phyloP scores from a whole-genome alignment of 176 grass and related monocot species.

The Oropetium thomaeum region DNA sequence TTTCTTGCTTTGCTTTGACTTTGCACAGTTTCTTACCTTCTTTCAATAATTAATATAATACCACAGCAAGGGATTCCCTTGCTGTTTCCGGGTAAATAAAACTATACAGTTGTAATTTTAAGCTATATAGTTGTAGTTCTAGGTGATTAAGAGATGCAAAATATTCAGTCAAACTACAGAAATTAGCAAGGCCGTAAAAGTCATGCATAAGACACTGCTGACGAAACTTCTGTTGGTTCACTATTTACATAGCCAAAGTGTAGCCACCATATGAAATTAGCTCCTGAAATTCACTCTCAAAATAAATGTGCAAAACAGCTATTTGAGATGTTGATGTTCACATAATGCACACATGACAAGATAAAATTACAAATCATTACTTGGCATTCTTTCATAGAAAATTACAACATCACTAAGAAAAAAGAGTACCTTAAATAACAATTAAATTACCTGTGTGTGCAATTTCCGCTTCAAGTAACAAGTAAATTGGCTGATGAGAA shows the following conservation, averaged over 20 bases:
- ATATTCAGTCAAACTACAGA: background rate
- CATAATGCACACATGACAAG: background rate
- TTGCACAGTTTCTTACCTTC: too few species aligned
- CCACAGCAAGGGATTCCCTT: too few species aligned
- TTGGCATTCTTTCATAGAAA: constrained; percentile 21
- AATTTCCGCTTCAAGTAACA: constrained; percentile 96
- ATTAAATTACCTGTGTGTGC: constrained; percentile 65
- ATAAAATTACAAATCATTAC: background rate
- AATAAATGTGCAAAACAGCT: constrained; percentile 5
- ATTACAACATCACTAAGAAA: background rate
- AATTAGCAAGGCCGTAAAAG: background rate
- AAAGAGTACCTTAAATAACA: background rate
- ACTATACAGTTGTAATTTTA: background rate
- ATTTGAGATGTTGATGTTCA: constrained; percentile 3
- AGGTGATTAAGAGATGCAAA: background rate
- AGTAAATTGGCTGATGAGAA: constrained; percentile 93
- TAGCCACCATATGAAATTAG: background rate
- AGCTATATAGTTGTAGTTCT: background rate
- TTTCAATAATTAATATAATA: too few species aligned
- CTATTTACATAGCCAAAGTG: constrained; percentile 18
- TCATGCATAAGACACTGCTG: background rate
- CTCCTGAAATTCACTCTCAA: constrained; percentile 11
- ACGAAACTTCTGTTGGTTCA: background rate
- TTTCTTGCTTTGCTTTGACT: too few species aligned
- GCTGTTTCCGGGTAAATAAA: too few species aligned